A percentile compares a stretch with the other conserved stretches of the same genome.
Conservation (phyloP, 441 rosid genomes). For the Populus hybrid region DNA sequence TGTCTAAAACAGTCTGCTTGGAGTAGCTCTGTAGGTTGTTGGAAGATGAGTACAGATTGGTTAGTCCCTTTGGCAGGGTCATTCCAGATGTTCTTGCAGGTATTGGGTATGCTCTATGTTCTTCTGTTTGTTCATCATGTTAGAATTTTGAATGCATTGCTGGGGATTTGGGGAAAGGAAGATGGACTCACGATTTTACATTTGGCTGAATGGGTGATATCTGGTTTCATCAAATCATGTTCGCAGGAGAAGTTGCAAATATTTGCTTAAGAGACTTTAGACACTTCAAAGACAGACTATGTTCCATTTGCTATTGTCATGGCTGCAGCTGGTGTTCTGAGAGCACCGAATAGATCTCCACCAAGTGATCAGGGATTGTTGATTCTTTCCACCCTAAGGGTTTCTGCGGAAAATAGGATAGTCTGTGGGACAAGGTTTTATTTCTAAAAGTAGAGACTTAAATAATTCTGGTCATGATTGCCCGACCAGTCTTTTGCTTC, state of each 20-base stretch:
- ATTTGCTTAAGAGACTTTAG: slow-evolving; percentile 42
- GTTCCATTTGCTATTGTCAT: slow-evolving; percentile 52
- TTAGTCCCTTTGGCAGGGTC: slow-evolving; percentile 35
- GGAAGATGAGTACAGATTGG: slow-evolving; percentile 47
- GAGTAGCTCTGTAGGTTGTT: slow-evolving; percentile 57
- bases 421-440: slow-evolving; percentile 42
- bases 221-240: slow-evolving; percentile 50
- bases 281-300: slow-evolving; percentile 38
- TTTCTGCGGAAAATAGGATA: slow-evolving; percentile 53
- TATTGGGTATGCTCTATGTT: slow-evolving; percentile 73
- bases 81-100: slow-evolving; percentile 76
- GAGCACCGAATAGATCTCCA: slow-evolving; percentile 52
- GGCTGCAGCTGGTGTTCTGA: slow-evolving; percentile 77
- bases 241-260: slow-evolving; percentile 43
- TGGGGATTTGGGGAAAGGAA: slow-evolving; percentile 63
- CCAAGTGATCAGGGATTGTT: slow-evolving; percentile 38
- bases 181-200: slow-evolving; percentile 82
- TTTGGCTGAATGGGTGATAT: slow-evolving; percentile 77
- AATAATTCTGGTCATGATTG: slow-evolving; percentile 23
- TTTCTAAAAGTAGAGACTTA: slow-evolving; percentile 35
- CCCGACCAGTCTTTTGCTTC: slow-evolving; percentile 42
- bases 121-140: slow-evolving; percentile 46
- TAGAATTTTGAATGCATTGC: slow-evolving; percentile 47
- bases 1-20: slow-evolving; percentile 52
- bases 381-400: slow-evolving; percentile 46